Conservation (phyloP, 78 protist species). For the Speleostelium caveatum region DNA sequence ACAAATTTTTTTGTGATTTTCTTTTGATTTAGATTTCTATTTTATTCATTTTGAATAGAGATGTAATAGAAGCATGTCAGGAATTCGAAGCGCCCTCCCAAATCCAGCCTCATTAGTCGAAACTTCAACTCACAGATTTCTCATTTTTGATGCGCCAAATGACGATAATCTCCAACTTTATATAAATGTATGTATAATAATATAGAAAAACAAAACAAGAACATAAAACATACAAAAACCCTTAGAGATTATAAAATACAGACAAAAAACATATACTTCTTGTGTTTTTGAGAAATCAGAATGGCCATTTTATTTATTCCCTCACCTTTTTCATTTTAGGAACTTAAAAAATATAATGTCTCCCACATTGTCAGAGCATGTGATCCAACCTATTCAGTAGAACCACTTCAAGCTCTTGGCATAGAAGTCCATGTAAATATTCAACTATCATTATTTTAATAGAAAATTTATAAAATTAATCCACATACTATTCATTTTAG, state of each 20-base stretch:
- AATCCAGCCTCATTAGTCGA: slow-evolving; percentile 83
- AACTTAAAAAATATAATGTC: slow-evolving; percentile 70
- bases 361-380: slow-evolving; percentile 86
- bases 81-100: slow-evolving; percentile 77
- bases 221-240: no score
- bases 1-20: no score
- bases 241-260: no score
- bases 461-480: background rate
- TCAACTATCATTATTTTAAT: background rate
- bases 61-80: slow-evolving; percentile 63
- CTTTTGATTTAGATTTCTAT: no score
- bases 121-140: slow-evolving; percentile 67
- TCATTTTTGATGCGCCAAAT: slow-evolving; percentile 86
- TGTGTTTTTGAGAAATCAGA: no score
- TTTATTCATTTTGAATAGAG: slow-evolving; percentile 23
- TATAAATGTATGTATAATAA: slow-evolving; percentile 59
- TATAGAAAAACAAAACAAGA: no score
- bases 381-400: slow-evolving; percentile 84
- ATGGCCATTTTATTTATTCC: no score
- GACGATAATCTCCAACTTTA: slow-evolving; percentile 78
- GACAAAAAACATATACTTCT: no score
- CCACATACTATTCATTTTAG: slow-evolving; percentile 3
- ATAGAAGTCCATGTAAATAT: slow-evolving; percentile 73
- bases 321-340: no score
- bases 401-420: slow-evolving; percentile 29